Base-by-base conservation (phyloP, 75 land plant species). In the Adiantum capillusveneris region DNA sequence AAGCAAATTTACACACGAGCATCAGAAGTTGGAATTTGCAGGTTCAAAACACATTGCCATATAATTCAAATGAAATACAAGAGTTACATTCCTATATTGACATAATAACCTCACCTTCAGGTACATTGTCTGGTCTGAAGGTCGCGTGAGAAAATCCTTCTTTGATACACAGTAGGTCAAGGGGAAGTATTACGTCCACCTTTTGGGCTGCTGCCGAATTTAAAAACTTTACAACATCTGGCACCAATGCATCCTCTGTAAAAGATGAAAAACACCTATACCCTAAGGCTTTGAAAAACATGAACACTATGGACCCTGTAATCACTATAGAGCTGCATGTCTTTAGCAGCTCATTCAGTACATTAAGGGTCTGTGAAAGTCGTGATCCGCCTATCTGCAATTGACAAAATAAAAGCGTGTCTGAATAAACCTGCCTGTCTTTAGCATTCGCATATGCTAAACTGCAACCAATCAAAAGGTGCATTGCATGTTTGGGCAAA, bases 321-420 rank as follows among this genome's bases (percentile, higher is more conserved):
- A 87, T 75, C 0, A 80, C 36, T 13, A 87, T 18, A 16, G 59
- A 79, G 68, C 78, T 72, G 63, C 87, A 78, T 61, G 6, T 75
- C 42, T 77, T 59, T 52, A 80, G 76, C 28, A 87, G 65, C 51
- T 55, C 31, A 9, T 31, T 67, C 59, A 83, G 36, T 17, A 83
- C 84, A 72, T 25, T 49, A 11, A 61, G 65, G 59, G 77, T 83
- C 12, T 67, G 36, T 2, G 43, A 9, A 44, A 87, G 64, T 49
- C 78, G 78, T n/a, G 67, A 78, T 36, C 91, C 91, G 25, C 87
- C 84, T 63, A 87, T 75, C 91, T 87, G 84, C 44, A 62, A 11
- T 34, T 62, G 26, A 57, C 31, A 51, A 29, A 44, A 18, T 29
- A 11, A 0, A 30, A 61, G 20, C 21, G 30, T 25, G 25, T 44